phyloP scores from a whole-genome alignment of 306 rosid genomes.

The Acacia crassicarpa region DNA sequence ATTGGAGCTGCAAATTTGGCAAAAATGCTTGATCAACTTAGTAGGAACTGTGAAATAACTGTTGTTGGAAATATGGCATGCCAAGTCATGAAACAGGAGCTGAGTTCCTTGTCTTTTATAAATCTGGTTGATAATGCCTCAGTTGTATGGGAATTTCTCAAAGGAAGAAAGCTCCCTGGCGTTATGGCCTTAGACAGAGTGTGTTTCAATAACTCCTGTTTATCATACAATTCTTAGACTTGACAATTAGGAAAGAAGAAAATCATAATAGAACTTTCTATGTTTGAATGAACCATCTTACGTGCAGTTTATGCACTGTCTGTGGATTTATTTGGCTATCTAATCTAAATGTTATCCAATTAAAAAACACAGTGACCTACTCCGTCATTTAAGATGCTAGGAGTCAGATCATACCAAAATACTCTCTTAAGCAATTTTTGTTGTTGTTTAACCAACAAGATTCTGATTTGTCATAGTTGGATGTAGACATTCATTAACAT shows the following conservation, averaged over 20 bases:
- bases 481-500: not conserved
- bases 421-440: slow-evolving; percentile 12
- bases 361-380: not conserved
- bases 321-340: not conserved
- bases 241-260: not conserved
- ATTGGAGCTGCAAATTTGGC: slow-evolving; percentile 67
- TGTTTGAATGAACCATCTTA: slow-evolving; percentile 17
- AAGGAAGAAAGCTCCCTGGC: slow-evolving; percentile 90
- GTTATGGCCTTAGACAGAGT: slow-evolving; percentile 79
- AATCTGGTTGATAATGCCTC: slow-evolving; percentile 70
- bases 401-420: slow-evolving; percentile 4
- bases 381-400: not conserved
- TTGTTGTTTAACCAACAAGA: slow-evolving; percentile 9
- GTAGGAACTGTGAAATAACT: slow-evolving; percentile 59
- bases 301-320: slow-evolving; percentile 1
- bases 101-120: slow-evolving; percentile 42
- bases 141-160: slow-evolving; percentile 86
- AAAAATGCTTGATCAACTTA: slow-evolving; percentile 55
- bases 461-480: slow-evolving; percentile 1
- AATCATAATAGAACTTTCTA: not conserved
- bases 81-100: slow-evolving; percentile 54
- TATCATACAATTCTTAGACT: slow-evolving; percentile 18
- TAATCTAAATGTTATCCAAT: not conserved
- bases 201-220: slow-evolving; percentile 28
- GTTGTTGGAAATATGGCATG: slow-evolving; percentile 67